Base-by-base conservation (phyloP, 2,329 filamentous ascomycete genomes). In the Ceratocystis ficicola region DNA sequence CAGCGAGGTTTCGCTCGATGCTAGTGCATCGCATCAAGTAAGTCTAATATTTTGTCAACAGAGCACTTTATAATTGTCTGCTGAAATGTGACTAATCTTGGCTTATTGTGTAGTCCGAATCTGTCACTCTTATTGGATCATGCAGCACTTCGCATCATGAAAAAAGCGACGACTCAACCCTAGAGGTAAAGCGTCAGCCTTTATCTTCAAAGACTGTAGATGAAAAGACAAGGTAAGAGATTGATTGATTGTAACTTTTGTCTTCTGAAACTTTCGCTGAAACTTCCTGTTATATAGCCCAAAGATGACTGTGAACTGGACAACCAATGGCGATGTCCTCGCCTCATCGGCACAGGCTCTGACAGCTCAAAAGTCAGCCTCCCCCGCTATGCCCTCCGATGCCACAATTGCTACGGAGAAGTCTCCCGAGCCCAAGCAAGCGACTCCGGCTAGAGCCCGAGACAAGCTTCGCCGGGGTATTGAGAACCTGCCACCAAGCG, bases 401-500 rank as follows among this genome's bases (percentile, higher is more conserved):
- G 36, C 52, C n/a, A 32, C 61, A 15, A 59, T 44, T 55, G 61
- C 50, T 15, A 20, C 64, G 15, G 66, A 66, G 6, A 68, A 64
- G 25, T 65, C 64, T 6, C 48, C 66, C 7, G 64, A 68, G 17
- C 46, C 60, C 5, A 68, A 68, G 52, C 66, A 62, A 48, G 64
- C 61, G 20, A 65, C 66, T n/a, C 63, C 66, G 17, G 50, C 48
- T 50, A 30, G 46, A 28, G 25, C 55, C 20, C 52, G 65, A 50
- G 65, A 67, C 30, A 68, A 68, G 48, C 48, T 57, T 32, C 66
- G 66, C n/a, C 66, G 66, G 12, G 64, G 64, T 41, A 66, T 65
- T 50, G 66, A 68, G 52, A 68, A 68, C 22, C 57, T 68, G 22
- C 66, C 66, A 41, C 66, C 64, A 44, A 44, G 52, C 8, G 44